These are phyloP conservation scores for Amanita jacksonii DNA, from an alignment of 768 basidiomycete genomes.

Conservation along the genomic window DNA sequence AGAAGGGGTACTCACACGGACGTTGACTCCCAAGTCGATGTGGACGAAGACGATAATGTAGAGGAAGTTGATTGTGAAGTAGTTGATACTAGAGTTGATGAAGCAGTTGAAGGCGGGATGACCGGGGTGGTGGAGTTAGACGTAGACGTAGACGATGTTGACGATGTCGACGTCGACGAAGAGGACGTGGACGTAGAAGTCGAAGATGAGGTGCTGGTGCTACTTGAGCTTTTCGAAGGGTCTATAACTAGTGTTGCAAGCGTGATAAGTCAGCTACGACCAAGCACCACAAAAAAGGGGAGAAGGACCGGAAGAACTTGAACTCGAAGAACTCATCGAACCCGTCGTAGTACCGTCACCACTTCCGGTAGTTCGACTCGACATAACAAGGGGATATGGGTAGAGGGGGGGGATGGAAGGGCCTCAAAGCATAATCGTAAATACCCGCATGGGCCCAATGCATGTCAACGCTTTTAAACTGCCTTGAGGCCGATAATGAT, in stretches of 20 bases:
- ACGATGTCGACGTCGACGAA: too few species aligned
- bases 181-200: not conserved
- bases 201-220: not conserved
- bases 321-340: not conserved
- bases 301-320: not conserved
- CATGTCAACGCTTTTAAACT: too few species aligned
- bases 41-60: not conserved
- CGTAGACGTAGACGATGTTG: not conserved
- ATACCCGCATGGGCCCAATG: too few species aligned
- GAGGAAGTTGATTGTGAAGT: not conserved
- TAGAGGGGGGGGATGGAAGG: not conserved
- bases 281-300: too few species aligned
- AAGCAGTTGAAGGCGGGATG: not conserved
- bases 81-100: not conserved
- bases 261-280: too few species aligned
- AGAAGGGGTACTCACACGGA: slow-evolving; percentile 3
- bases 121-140: not conserved
- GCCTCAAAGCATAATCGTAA: too few species aligned
- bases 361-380: not conserved
- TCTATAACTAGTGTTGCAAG: too few species aligned
- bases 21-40: not conserved
- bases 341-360: too few species aligned
- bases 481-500: too few species aligned
- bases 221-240: too few species aligned
- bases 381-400: not conserved